phyloP scores from a whole-genome alignment of 1,139 yeast species.

The Suhomyces taliae region DNA sequence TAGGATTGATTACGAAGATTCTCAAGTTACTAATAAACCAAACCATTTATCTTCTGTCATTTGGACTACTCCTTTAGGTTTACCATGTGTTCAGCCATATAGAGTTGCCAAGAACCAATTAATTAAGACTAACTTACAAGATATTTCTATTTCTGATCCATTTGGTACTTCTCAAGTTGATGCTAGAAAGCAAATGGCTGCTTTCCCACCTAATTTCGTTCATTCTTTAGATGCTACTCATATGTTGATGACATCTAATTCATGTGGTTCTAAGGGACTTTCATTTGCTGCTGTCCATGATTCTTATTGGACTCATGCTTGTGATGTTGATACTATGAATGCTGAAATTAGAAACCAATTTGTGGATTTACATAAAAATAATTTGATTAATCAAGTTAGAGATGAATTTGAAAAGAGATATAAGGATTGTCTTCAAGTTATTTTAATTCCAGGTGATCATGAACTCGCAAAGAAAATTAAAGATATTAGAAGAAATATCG shows the following conservation, averaged over 20 bases:
- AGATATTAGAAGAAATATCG: conserved; percentile 50
- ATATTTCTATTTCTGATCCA: conserved; percentile 81
- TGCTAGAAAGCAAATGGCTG: conserved; percentile 84
- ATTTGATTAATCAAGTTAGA: conserved; percentile 67
- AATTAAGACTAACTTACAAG: conserved; percentile 78
- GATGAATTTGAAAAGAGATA: conserved; percentile 84
- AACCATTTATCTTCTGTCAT: conserved; percentile 83
- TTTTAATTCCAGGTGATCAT: conserved; percentile 52
- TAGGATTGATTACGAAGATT: conserved; percentile 54
- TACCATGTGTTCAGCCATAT: conserved; percentile 96
- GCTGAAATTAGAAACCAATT: conserved; percentile 73
- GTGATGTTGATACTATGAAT: conserved; percentile 76
- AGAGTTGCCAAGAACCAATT: conserved; percentile 64
- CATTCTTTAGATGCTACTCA: conserved; percentile 97
- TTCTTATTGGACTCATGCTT: conserved; percentile 98
- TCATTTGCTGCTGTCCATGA: conserved; percentile 98
- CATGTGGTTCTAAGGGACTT: conserved; percentile 65
- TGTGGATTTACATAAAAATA: conserved; percentile 71
- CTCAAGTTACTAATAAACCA: conserved; percentile 38
- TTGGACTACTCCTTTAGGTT: conserved; percentile 95
- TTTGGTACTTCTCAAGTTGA: conserved; percentile 80
- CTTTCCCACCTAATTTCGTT: conserved; percentile 94
- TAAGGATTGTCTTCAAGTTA: conserved; percentile 63
- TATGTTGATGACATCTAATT: conserved; percentile 86
- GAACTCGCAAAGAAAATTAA: conserved; percentile 55